Conservation (phyloP, 768 basidiomycete genomes). For the Daedalea quercina region DNA sequence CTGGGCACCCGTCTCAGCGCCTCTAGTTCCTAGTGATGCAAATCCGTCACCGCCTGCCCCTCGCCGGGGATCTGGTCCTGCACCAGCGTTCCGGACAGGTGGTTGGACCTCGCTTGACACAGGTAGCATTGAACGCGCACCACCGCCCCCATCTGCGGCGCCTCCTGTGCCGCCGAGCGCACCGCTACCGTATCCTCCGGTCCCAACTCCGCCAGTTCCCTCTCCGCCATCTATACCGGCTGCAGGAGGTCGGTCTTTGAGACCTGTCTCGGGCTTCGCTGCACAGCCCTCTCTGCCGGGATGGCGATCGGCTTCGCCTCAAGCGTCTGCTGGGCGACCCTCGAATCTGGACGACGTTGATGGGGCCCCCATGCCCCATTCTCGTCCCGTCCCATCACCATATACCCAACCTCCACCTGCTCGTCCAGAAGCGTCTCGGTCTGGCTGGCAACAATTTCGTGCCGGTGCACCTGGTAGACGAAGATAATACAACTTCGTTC, state of each 20-base stretch:
- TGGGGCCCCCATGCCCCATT: background rate
- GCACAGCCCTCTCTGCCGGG: too few relatives aligned
- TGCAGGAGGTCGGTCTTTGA: background rate
- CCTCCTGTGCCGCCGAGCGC: background rate
- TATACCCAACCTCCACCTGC: background rate
- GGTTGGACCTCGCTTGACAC: conserved; percentile 67
- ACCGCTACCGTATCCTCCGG: background rate
- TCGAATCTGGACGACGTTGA: background rate
- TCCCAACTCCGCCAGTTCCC: conserved; percentile 1
- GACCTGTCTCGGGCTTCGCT: background rate
- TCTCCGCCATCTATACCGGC: background rate
- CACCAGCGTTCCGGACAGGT: conserved; percentile 49
- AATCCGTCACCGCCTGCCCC: conserved; percentile 7
- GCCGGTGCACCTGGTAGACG: conserved; percentile 18
- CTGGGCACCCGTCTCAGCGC: conserved; percentile 16
- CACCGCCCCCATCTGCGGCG: conserved; percentile 8
- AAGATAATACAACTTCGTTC: background rate
- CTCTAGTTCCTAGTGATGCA: conserved; percentile 1
- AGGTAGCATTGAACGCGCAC: conserved; percentile 20
- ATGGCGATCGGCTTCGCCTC: too few relatives aligned
- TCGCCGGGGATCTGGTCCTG: conserved; percentile 10
- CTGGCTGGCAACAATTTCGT: conserved; percentile 24
- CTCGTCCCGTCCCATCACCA: background rate
- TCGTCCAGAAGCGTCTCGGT: conserved; percentile 16
- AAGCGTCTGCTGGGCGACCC: too few relatives aligned